Evolutionary conservation across 1,139 yeast species (phyloP), one percentile per base, ranked within the genome.

Genomic region (Taphrina deformans): DNA sequence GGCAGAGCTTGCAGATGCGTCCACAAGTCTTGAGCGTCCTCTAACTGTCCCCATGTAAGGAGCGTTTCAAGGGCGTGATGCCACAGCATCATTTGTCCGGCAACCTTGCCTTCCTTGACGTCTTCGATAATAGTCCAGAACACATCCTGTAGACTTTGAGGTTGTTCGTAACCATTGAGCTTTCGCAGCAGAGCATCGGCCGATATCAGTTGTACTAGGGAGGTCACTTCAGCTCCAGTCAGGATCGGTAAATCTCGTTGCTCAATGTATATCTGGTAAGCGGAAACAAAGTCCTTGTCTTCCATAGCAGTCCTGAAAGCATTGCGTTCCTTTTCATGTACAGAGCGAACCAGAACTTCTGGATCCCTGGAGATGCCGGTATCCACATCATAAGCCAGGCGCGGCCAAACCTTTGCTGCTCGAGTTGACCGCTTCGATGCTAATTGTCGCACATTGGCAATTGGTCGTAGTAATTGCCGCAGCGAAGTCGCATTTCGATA

Each of bases 151-250:
- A 59, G 56, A 24, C 56, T 52, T 23, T 59, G 40, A 9, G 63
- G 63, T n/a, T 59, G 63, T 12, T 59, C 63, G n/a, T 44, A n/a
- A 6, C 50, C 27, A 27, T 50, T 31, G 40, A 48, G 51, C n/a
- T 18, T 14, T 29, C 63, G 55, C n/a, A 59, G 23, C 23, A 48
- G 50, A 9, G 63, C 63, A 59, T 59, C 63, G 5, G 63, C 63
- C 10, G 56, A 38, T 14, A 59, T 59, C 40, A 59, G 33, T n/a
- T 59, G 63, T 38, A 59, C 41, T 18, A 59, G 56, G 10, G 63
- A 59, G 4, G 63, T 59, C 27, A 59, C 56, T 29, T 59, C 63
- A 27, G 56, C 55, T 4, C 56, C 63, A 24, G 44, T 31, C 23
- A 59, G 51, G 5, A 59, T 50, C 1, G 50, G 63, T 40, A 41